Base-by-base conservation (phyloP, 176 grass and related monocot species). In the Bothriochloa decipiens region DNA sequence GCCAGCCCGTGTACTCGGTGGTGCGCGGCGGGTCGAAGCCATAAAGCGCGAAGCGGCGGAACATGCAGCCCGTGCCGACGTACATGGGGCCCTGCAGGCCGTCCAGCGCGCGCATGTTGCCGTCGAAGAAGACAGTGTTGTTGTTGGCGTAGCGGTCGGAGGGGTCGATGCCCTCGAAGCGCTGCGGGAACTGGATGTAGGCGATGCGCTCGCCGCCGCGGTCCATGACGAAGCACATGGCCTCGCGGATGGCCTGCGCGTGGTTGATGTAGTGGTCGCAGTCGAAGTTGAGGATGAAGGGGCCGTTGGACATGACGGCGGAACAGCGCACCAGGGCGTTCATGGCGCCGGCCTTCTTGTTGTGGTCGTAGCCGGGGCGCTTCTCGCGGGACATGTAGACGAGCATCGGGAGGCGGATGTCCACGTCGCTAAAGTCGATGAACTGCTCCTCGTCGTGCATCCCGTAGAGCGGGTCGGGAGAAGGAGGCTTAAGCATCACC, bases 91-190 rank as follows among this genome's bases (percentile, higher is more conserved):
- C 96, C 91, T 93, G 91, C 3, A 98, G 65, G 11, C 96, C 96
- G 81, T 96, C 96, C 12, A 99, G 96, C 16, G 96, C 96, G 65
- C 96, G 93, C 96, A 99, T 99, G 86, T 99, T 99, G 71, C 93
- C 96, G 42, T 96, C 96, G 76, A 99, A 99, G 91, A 99, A 99
- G 86, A 99, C 96, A 15, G 91, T 99, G 86, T 99, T 99, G 88
- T 99, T 90, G 84, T 99, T 99, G 77, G 93, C 93, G 66, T 96
- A 99, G 58, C 96, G 93, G 75, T 99, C 96, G 18, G 96, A 99
- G 22, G 88, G 91, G 75, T 99, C 96, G 69, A 99, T 99, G 70
- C 93, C 96, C 78, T 99, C 96, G 66, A 96, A 96, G 2, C 93
- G 72, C 81, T 99, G 96, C 14, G 96, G 93, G 71, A 96, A 99